Conservation (phyloP, 257 asterid genomes). For the Solanum corneliomulleri region DNA sequence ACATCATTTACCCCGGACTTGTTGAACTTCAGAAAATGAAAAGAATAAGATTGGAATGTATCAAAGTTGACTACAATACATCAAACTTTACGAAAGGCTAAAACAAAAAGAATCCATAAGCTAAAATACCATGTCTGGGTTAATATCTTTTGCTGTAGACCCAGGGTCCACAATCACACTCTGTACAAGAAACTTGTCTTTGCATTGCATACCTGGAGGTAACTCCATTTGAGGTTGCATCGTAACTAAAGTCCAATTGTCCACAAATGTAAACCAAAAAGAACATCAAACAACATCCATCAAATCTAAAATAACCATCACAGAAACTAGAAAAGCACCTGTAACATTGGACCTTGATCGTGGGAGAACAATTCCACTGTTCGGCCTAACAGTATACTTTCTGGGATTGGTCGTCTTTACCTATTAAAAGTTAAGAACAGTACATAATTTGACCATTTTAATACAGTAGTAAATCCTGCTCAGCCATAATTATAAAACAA, state of each 20-base stretch:
- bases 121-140: slow-evolving; percentile 48
- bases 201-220: slow-evolving; percentile 68
- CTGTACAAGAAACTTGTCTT: slow-evolving; percentile 71
- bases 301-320: background rate
- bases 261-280: background rate
- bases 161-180: slow-evolving; percentile 50
- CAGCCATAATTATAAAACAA: background rate
- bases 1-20: slow-evolving; percentile 47
- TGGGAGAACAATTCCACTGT: slow-evolving; percentile 9
- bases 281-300: background rate
- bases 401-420: slow-evolving; percentile 17
- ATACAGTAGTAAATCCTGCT: background rate
- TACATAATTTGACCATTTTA: background rate
- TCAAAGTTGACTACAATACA: background rate
- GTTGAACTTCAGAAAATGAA: slow-evolving; percentile 33
- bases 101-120: background rate
- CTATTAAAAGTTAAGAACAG: background rate
- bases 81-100: background rate
- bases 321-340: background rate
- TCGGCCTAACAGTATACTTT: slow-evolving; percentile 13
- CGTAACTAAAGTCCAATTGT: slow-evolving; percentile 32
- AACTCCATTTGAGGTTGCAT: slow-evolving; percentile 85
- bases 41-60: background rate
- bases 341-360: slow-evolving; percentile 3
- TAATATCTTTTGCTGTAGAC: slow-evolving; percentile 39